A percentile compares a stretch with the other conserved stretches of the same genome.
Conservation (phyloP, 768 basidiomycete genomes). For the Suillus hirtellus region DNA sequence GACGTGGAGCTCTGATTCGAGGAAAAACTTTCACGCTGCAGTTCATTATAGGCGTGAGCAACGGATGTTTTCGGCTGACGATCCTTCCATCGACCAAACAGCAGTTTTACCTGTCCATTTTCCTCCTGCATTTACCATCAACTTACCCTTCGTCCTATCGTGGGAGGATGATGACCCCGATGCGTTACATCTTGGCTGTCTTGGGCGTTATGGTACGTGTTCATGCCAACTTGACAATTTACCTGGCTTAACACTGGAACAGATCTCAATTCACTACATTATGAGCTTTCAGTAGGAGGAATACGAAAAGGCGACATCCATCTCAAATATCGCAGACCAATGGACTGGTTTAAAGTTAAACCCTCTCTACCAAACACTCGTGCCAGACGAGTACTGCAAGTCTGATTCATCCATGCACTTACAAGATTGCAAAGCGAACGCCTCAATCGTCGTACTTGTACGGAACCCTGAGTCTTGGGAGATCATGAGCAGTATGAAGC, state of each 20-base stretch:
- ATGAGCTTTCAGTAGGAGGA: slow-evolving; percentile 44
- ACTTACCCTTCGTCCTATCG: slow-evolving; percentile 1
- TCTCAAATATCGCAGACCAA: slow-evolving; percentile 32
- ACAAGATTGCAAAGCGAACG: slow-evolving; percentile 70
- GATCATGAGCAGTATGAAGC: slow-evolving; percentile 63
- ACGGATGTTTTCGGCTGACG: not conserved
- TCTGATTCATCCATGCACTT: slow-evolving; percentile 35
- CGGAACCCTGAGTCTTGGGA: slow-evolving; percentile 62
- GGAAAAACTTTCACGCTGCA: not conserved
- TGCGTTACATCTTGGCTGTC: slow-evolving; percentile 55
- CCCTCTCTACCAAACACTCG: slow-evolving; percentile 55
- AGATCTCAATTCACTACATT: slow-evolving; percentile 44
- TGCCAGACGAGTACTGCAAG: slow-evolving; percentile 60
- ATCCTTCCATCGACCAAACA: slow-evolving; percentile 4
- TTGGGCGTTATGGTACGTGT: slow-evolving; percentile 47
- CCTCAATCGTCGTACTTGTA: slow-evolving; percentile 79
- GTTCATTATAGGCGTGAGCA: not conserved
- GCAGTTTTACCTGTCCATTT: not conserved
- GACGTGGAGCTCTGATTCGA: not conserved
- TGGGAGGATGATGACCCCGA: slow-evolving; percentile 56
- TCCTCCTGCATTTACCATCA: slow-evolving; percentile 3
- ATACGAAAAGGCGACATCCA: slow-evolving; percentile 42
- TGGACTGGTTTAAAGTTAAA: slow-evolving; percentile 20
- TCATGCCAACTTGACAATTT: not conserved
- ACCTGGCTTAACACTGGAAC: slow-evolving; percentile 14